phyloP scores from a whole-genome alignment of 2,329 filamentous ascomycete species.

The Xylaria polymorpha region DNA sequence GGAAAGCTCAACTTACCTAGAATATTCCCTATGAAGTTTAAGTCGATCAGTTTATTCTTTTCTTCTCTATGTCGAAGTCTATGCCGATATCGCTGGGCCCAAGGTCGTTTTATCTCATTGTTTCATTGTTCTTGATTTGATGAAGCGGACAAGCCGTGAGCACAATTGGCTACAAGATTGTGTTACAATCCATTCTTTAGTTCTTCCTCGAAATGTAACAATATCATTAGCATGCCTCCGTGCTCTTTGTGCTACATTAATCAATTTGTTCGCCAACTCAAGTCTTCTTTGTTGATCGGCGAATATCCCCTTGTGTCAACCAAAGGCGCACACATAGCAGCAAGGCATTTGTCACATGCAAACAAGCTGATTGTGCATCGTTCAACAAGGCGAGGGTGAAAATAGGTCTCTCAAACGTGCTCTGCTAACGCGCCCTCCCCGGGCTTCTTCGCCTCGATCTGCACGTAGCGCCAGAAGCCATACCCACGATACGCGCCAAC shows the following conservation, averaged over 20 bases:
- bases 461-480: constrained; percentile 52
- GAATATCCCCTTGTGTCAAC: neutral
- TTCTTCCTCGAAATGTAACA: too few species aligned
- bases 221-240: neutral
- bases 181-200: neutral
- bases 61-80: neutral
- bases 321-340: neutral
- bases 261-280: neutral
- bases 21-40: neutral
- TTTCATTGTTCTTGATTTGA: neutral
- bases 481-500: constrained; percentile 52
- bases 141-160: too few species aligned
- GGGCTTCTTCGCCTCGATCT: constrained; percentile 53
- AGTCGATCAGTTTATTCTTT: neutral
- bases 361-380: neutral
- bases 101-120: neutral
- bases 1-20: constrained; percentile 12
- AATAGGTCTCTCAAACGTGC: neutral
- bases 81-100: neutral
- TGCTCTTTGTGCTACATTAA: neutral
- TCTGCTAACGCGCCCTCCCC: constrained; percentile 32
- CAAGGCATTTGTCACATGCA: neutral
- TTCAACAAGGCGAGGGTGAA: neutral
- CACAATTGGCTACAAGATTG: too few species aligned
- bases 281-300: neutral